phyloP scores from a whole-genome alignment of 148 eudicot genomes.

The Fallopia convolvulus region DNA sequence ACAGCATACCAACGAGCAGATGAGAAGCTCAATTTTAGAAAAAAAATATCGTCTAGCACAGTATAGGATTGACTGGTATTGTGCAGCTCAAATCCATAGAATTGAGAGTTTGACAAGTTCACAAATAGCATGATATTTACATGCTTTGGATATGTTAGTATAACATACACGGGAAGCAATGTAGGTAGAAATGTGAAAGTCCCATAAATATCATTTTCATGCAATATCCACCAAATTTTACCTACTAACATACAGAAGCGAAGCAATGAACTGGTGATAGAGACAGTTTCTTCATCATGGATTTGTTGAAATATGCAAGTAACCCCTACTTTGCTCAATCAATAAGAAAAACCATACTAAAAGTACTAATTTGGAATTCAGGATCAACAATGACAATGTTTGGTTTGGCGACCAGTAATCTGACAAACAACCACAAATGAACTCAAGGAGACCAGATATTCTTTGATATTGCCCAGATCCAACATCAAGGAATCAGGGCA shows the following conservation, averaged over 20 bases:
- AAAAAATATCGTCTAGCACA: background rate
- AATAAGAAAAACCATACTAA: background rate
- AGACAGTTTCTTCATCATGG: background rate
- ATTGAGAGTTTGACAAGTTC: background rate
- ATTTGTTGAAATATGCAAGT: background rate
- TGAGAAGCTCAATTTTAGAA: background rate
- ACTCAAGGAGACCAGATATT: background rate
- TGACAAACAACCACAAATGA: background rate
- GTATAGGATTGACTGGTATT: too few relatives aligned
- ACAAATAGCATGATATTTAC: background rate
- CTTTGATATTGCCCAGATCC: background rate
- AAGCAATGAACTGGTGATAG: conserved; percentile 1
- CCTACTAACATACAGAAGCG: background rate
- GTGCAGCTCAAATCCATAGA: background rate
- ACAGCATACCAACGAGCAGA: background rate
- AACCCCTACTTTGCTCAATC: background rate
- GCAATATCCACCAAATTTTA: background rate
- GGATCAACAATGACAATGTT: background rate
- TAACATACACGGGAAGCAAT: background rate
- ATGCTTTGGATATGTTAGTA: background rate
- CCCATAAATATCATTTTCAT: background rate
- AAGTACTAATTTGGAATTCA: background rate
- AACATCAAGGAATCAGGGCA: background rate
- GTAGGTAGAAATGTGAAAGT: background rate
- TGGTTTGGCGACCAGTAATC: background rate